Evolutionary conservation across 164 flowering plant species (phyloP).

Genomic region (Saururus chinensis): DNA sequence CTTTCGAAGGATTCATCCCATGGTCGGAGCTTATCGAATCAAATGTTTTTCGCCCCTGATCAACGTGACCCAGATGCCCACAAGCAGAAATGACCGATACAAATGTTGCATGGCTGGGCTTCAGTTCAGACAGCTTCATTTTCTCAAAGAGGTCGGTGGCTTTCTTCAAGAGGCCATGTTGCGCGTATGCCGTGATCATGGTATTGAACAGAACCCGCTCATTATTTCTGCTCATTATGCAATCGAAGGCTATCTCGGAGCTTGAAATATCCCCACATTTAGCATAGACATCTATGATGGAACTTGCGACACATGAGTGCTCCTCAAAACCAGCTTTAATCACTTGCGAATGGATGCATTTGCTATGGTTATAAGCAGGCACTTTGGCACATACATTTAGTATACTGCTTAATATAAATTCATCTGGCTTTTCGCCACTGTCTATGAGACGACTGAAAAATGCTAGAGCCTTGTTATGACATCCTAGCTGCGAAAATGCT

Average conservation of each 20-base stretch:
- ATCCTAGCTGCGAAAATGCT: constrained; percentile 26
- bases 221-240: constrained; percentile 5
- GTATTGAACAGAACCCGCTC: constrained; percentile 34
- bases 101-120: constrained; percentile 44
- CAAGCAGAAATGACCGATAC: constrained; percentile 43
- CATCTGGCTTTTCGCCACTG: constrained; percentile 39
- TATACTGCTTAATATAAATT: constrained; percentile 36
- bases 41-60: constrained; percentile 28
- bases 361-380: constrained; percentile 24
- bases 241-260: constrained; percentile 27
- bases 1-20: constrained; percentile 30
- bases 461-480: constrained; percentile 22
- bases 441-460: constrained; percentile 19
- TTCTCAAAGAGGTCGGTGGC: constrained; percentile 29
- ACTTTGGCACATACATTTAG: constrained; percentile 30
- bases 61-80: constrained; percentile 37
- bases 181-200: constrained; percentile 47
- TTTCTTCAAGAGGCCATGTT: constrained; percentile 35
- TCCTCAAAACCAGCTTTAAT: constrained; percentile 31
- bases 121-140: constrained; percentile 26
- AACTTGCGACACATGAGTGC: constrained; percentile 29
- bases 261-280: constrained; percentile 46
- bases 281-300: constrained; percentile 46
- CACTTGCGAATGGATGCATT: constrained; percentile 29
- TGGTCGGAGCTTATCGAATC: constrained; percentile 23